Evolutionary conservation across 1,139 yeast species (phyloP).

Genomic region (Saccharomyces hybrid): DNA sequence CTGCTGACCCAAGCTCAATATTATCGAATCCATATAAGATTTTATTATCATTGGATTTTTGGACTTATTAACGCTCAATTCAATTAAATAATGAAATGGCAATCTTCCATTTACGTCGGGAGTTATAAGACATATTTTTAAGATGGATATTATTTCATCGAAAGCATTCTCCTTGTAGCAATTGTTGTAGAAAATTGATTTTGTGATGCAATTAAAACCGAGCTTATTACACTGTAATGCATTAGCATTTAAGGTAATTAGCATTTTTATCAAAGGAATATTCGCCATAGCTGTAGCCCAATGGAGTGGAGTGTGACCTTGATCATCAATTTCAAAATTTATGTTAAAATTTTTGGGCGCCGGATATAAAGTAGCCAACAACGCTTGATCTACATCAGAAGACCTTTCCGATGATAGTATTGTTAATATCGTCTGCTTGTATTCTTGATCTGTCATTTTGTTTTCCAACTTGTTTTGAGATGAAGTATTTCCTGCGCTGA

Average conservation of each 20-base stretch:
- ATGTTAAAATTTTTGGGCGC: constrained; percentile 79
- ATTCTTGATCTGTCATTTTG: constrained; percentile 17
- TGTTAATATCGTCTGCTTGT: constrained; percentile 29
- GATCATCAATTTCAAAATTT: constrained; percentile 85
- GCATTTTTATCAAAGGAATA: constrained; percentile 57
- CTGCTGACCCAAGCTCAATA: constrained; percentile 33
- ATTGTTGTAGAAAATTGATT: constrained; percentile 78
- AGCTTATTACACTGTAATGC: constrained; percentile 62
- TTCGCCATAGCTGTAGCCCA: constrained; percentile 97
- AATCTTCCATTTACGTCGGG: constrained; percentile 69
- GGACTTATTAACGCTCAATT: constrained; percentile 46
- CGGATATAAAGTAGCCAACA: constrained; percentile 63
- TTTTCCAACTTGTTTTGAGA: not conserved
- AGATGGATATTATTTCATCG: constrained; percentile 57
- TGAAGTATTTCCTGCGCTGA: not conserved
- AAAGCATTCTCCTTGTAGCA: constrained; percentile 76
- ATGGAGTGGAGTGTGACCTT: constrained; percentile 92
- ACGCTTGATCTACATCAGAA: constrained; percentile 66
- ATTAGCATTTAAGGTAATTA: constrained; percentile 65
- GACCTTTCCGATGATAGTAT: constrained; percentile 50
- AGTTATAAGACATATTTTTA: constrained; percentile 62
- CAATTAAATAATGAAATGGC: constrained; percentile 67
- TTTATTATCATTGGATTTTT: constrained; percentile 35
- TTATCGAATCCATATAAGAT: constrained; percentile 37
- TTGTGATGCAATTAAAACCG: constrained; percentile 81